Conservation (phyloP, 169 alveolate species). For the Theileria orientalis region DNA sequence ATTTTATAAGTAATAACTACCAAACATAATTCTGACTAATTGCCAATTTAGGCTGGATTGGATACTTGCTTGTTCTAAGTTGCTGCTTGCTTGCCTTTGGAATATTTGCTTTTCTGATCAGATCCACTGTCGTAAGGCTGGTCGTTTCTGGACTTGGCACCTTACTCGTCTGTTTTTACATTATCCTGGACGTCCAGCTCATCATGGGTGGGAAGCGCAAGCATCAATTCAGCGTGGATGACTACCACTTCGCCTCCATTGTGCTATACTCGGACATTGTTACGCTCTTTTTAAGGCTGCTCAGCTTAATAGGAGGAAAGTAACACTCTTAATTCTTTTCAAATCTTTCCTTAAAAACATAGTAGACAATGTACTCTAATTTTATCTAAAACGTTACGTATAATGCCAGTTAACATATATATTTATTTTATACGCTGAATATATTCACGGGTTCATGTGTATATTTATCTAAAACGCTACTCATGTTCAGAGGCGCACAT, state of each 20-base stretch:
- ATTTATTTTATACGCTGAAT: too few relatives aligned
- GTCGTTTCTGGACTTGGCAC: conserved; percentile 67
- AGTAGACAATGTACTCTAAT: too few relatives aligned
- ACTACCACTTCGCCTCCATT: conserved; percentile 87
- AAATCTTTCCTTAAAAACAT: too few relatives aligned
- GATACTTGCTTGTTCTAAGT: conserved; percentile 61
- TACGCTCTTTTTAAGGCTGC: conserved; percentile 75
- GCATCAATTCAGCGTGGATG: conserved; percentile 85
- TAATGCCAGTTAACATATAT: too few relatives aligned
- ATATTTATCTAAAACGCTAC: too few relatives aligned
- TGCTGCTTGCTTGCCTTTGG: background rate
- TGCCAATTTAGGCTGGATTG: conserved; percentile 28
- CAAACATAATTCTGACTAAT: too few relatives aligned
- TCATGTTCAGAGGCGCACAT: too few relatives aligned
- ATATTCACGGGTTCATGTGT: too few relatives aligned
- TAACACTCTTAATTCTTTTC: too few relatives aligned
- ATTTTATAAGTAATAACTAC: background rate
- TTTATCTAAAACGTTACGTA: too few relatives aligned
- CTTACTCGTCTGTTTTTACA: conserved; percentile 77
- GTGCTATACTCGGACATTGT: conserved; percentile 87
- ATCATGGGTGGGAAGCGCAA: conserved; percentile 85
- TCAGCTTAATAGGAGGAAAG: conserved; percentile 62
- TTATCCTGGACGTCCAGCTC: conserved; percentile 88
- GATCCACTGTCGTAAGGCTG: background rate
- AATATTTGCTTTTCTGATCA: background rate